Evolutionary conservation across 2,329 filamentous ascomycete species (phyloP), one percentile per base, ranked within the genome.

Genomic region (Pseudovirgaria hyperparasitica): DNA sequence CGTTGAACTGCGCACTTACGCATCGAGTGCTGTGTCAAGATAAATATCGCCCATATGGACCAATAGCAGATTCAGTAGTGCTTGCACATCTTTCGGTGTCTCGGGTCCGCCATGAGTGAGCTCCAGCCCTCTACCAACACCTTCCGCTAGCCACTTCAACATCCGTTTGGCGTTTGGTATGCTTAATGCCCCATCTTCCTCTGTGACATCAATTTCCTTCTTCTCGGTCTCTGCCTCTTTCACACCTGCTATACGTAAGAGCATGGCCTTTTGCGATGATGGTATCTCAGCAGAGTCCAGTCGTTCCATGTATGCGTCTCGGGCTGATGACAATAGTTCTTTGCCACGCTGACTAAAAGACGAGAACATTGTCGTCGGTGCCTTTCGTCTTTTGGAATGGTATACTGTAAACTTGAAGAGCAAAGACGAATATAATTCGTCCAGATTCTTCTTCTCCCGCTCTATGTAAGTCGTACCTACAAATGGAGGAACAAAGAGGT

Each of bases 351-450:
- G 85, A 4, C 86, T 81, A 16, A 96, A 66, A 3, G 86, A 87
- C 11, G 82, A 84, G 66, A 96, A 92, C 52, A 94, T 94, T 1
- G 84, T 84, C 1, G 82, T 84, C 2, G 86, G 80, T 15, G 78
- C 76, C 63, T 92, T 94, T 53, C 92, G 87, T 36, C 84, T 69
- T 33, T 77, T 65, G 1, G 79, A 84, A 31, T 53, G 90, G 48
- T 87, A 96, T n/a, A 92, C 79, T 10, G 84, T 92, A 47, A 90
- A 98, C 43, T 92, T 92, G 70, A 98, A 93, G 4, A 96, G 69
- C 28, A 98, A 60, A 0, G 90, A 93, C 29, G 84, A 87, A 57
- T 92, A 87, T 3, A 87, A 57, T 45, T 87, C 82, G 45, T 86
- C 80, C 34, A 87, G 58, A 54, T 70, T 75, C 35, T 64, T 65